Evolutionary conservation across 1,284 basidiomycete species (phyloP).

Genomic region (Stereum hirsutum): DNA sequence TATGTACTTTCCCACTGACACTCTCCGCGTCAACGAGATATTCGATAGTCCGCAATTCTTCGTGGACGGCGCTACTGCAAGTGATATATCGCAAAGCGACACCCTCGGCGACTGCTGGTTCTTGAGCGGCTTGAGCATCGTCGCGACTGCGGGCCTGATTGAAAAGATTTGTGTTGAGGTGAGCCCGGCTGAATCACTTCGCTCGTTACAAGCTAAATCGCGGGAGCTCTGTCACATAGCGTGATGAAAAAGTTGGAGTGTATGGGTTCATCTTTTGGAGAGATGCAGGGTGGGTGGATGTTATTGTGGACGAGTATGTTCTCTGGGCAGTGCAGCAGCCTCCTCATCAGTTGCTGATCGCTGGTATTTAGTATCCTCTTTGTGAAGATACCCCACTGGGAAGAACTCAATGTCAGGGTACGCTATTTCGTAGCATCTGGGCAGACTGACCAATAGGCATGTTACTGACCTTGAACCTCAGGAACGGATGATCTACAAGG

Average conservation of each 20-base stretch:
- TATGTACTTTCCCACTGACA: too few relatives aligned
- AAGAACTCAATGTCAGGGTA: too few relatives aligned
- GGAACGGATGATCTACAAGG: background rate
- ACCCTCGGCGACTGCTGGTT: background rate
- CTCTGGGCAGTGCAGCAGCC: background rate
- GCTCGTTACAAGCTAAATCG: background rate
- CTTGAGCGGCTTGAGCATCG: background rate
- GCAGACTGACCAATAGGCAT: background rate
- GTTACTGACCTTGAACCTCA: too few relatives aligned
- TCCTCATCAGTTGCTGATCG: background rate
- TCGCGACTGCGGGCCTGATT: background rate
- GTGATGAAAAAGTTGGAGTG: background rate
- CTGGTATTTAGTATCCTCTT: background rate
- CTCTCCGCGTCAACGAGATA: background rate
- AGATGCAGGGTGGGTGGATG: background rate
- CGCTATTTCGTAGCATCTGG: too few relatives aligned
- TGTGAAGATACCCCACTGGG: background rate
- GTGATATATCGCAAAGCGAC: background rate
- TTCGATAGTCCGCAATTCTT: background rate
- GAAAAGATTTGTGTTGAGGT: slow-evolving; percentile 1
- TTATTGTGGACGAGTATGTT: background rate
- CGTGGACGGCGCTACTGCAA: background rate
- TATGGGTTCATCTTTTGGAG: background rate
- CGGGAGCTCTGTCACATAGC: too few relatives aligned
- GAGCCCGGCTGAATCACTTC: background rate